These are phyloP conservation scores for Gossypium gossypioides DNA, from an alignment of 441 rosid genomes.

Conservation along the genomic window DNA sequence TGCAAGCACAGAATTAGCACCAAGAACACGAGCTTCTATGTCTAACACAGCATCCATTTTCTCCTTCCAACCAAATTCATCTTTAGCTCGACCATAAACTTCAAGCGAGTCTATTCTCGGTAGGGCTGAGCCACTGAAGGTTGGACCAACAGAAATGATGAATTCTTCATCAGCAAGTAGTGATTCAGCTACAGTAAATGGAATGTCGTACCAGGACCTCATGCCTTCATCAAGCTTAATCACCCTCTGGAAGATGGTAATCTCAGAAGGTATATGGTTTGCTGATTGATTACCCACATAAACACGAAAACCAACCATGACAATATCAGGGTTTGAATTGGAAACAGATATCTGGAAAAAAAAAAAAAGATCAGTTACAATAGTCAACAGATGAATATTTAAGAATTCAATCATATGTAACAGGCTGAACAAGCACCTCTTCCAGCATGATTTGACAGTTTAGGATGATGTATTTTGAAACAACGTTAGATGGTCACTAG, in stretches of 20 bases:
- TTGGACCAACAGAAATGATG: constrained; percentile 73
- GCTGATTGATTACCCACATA: constrained; percentile 93
- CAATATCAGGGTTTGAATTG: constrained; percentile 93
- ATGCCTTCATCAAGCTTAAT: constrained; percentile 96
- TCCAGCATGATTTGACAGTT: background rate
- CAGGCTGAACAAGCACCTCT: constrained; percentile 2
- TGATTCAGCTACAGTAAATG: constrained; percentile 95
- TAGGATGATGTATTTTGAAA: background rate
- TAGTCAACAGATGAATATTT: background rate
- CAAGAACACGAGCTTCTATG: constrained; percentile 95
- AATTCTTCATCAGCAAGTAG: constrained; percentile 99
- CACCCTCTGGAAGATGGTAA: constrained; percentile 84
- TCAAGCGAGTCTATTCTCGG: constrained; percentile 97
- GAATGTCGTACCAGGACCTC: constrained; percentile 98
- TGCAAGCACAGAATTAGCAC: constrained; percentile 56
- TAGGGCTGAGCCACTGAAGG: constrained; percentile 70
- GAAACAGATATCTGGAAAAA: constrained; percentile 69
- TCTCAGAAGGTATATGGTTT: constrained; percentile 89
- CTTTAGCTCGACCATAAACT: constrained; percentile 97
- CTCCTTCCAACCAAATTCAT: constrained; percentile 99
- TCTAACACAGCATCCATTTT: constrained; percentile 90
- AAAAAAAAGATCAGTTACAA: constrained; percentile 11
- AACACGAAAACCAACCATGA: constrained; percentile 96
- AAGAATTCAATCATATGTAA: background rate
- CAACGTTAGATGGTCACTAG: background rate